Conservation (phyloP, 805 yeast genomes). For the Lipomyces sp. region DNA sequence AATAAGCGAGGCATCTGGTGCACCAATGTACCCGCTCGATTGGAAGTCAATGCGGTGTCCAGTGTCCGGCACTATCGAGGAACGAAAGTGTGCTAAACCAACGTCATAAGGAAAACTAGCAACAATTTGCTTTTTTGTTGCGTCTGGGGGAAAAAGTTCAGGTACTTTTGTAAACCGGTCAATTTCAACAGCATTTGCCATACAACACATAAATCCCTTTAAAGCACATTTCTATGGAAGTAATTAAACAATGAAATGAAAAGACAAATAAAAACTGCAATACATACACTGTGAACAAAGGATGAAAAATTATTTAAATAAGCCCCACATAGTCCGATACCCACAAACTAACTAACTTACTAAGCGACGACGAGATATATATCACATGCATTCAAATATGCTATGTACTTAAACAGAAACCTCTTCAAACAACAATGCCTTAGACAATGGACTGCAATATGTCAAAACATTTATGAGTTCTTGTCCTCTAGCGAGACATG, state of each 20-base stretch:
- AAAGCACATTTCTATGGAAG: not conserved
- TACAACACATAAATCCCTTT: not conserved
- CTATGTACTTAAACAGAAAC: too few species aligned
- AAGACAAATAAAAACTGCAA: not conserved
- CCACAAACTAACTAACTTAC: not conserved
- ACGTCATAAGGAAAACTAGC: not conserved
- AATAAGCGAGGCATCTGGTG: conserved; percentile 67
- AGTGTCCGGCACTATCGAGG: conserved; percentile 71
- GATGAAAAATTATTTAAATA: conserved; percentile 2
- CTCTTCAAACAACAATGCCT: too few species aligned
- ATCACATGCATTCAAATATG: conserved; percentile 3
- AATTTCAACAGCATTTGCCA: not conserved
- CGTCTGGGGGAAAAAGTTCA: not conserved
- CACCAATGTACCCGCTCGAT: conserved; percentile 82
- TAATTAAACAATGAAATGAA: not conserved
- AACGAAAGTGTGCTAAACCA: conserved; percentile 92
- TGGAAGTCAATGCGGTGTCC: conserved; percentile 94
- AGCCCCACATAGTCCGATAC: not conserved
- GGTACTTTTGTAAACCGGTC: too few species aligned
- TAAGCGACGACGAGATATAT: not conserved
- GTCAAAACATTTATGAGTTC: conserved; percentile 8
- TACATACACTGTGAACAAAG: conserved; percentile 2
- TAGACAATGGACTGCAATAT: too few species aligned
- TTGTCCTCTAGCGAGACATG: conserved; percentile 31
- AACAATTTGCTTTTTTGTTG: not conserved